Percentiles rank a stretch among this genome's conserved stretches.
Evolutionary conservation across 305 asterid species (phyloP).

Genomic region (Lippia alba): DNA sequence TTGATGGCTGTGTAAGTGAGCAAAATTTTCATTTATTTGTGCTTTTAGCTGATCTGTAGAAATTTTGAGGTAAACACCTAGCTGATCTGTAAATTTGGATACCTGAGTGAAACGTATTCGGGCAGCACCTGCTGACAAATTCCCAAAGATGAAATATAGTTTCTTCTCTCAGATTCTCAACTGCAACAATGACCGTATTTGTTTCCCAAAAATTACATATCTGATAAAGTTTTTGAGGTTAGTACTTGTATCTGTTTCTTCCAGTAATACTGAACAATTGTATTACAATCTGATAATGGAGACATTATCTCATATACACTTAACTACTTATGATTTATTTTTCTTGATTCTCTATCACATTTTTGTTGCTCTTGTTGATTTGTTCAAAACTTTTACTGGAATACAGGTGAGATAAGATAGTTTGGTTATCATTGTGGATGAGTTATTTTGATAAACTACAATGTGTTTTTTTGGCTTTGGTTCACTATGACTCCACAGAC

Average conservation of each 20-base stretch:
- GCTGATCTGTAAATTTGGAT: background rate
- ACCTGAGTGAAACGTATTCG: slow-evolving; percentile 1
- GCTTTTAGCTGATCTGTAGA: slow-evolving; percentile 15
- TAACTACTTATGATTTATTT: background rate
- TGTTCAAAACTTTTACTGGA: background rate
- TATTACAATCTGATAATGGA: slow-evolving; percentile 7
- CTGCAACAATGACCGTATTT: background rate
- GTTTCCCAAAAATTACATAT: background rate
- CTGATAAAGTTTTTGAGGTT: background rate
- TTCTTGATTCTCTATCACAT: background rate
- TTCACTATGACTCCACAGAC: background rate
- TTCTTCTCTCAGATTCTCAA: background rate
- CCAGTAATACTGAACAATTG: background rate
- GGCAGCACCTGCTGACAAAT: background rate
- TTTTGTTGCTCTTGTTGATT: background rate
- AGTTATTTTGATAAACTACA: slow-evolving; percentile 11
- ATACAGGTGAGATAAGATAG: slow-evolving; percentile 4
- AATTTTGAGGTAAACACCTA: background rate
- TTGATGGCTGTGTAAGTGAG: slow-evolving; percentile 5
- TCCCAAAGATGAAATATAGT: background rate
- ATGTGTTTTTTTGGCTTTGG: background rate
- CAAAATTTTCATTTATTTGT: slow-evolving; percentile 1
- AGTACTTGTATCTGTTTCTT: background rate
- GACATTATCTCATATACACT: background rate
- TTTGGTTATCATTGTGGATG: slow-evolving; percentile 9